Evolutionary conservation across 1,139 yeast genomes (phyloP).

Genomic region (Candida frijolesensis): DNA sequence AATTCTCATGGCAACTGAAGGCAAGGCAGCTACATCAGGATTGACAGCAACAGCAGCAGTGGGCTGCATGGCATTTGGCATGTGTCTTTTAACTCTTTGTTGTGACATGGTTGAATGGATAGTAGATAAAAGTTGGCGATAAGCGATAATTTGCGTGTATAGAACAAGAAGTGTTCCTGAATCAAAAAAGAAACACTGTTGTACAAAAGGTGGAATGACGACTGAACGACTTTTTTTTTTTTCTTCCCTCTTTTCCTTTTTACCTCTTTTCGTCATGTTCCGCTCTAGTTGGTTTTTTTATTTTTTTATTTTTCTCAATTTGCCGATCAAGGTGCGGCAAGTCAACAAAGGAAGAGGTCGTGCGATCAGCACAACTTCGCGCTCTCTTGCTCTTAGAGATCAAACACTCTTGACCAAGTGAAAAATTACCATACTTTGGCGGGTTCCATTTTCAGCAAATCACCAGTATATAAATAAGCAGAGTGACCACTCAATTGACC

Average conservation of each 20-base stretch:
- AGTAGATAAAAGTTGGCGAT: neutral
- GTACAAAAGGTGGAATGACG: conserved; percentile 7
- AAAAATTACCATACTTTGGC: neutral
- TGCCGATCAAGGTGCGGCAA: neutral
- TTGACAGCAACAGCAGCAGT: conserved; percentile 3
- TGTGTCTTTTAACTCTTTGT: conserved; percentile 15
- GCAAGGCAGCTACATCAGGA: conserved; percentile 29
- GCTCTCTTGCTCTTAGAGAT: conserved; percentile 7
- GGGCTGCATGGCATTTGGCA: conserved; percentile 12
- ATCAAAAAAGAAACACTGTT: neutral
- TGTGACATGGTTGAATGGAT: conserved; percentile 10
- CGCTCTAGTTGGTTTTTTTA: neutral
- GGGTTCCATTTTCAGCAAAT: neutral
- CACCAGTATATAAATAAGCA: neutral
- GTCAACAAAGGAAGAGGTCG: neutral
- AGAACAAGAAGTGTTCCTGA: conserved; percentile 1
- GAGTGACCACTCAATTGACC: neutral
- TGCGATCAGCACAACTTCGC: conserved; percentile 1
- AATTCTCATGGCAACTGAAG: conserved; percentile 69
- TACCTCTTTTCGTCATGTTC: neutral
- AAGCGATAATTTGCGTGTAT: neutral
- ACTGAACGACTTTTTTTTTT: conserved; percentile 1
- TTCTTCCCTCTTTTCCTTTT: neutral
- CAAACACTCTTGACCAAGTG: neutral
- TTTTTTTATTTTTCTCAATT: neutral